These are phyloP conservation scores for Kwoniella newhampshirensis DNA, from an alignment of 768 basidiomycete species.

Conservation along the genomic window DNA sequence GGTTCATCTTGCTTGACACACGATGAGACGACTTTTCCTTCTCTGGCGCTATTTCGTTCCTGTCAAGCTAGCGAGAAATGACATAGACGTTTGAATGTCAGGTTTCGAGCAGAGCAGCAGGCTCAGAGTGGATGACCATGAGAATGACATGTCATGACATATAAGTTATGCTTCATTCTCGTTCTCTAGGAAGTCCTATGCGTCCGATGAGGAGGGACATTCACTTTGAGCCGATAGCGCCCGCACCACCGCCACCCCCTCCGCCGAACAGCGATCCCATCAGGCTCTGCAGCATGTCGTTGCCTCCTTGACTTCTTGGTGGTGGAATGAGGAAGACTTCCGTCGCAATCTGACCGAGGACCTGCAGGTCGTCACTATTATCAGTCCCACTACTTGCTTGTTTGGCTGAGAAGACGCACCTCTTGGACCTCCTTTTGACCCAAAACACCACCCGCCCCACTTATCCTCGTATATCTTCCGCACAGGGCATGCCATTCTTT, in stretches of 20 bases:
- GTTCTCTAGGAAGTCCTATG: no score
- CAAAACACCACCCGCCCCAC: conserved; percentile 65
- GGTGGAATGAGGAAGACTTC: conserved; percentile 86
- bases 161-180: no score
- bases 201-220: no score
- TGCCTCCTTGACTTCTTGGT: conserved; percentile 61
- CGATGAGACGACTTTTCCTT: no score
- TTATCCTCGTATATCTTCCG: conserved; percentile 74
- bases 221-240: conserved; percentile 4
- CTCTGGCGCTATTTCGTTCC: no score
- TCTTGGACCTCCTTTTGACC: conserved; percentile 41
- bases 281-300: conserved; percentile 85
- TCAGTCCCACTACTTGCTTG: no score
- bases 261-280: conserved; percentile 86
- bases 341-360: conserved; percentile 36
- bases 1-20: no score
- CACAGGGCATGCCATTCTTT: conserved; percentile 74
- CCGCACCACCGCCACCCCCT: conserved; percentile 45
- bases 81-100: no score
- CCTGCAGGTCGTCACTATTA: conserved; percentile 9
- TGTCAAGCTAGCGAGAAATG: no score
- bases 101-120: no score
- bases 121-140: no score
- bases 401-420: conserved; percentile 28
- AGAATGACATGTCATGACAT: no score